Percentiles rank a stretch among this genome's conserved stretches.
Conservation (phyloP, 1,139 yeast species). For the Zygosaccharomyces sapae region DNA sequence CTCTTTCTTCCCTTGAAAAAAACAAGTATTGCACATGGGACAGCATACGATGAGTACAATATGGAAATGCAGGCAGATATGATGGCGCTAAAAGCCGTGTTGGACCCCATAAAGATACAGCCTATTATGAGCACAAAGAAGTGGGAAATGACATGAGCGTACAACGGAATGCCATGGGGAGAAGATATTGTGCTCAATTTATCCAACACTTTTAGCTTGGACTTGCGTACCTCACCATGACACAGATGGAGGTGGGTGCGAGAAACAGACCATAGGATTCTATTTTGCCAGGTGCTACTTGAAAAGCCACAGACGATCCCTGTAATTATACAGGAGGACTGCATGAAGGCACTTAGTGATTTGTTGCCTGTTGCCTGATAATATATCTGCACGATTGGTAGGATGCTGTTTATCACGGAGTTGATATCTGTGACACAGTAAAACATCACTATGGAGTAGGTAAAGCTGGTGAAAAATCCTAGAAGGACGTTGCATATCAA, state of each 20-base stretch:
- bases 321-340: conserved; percentile 42
- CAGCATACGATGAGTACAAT: conserved; percentile 37
- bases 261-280: conserved; percentile 51
- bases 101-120: conserved; percentile 38
- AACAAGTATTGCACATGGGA: conserved; percentile 38
- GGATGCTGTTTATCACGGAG: conserved; percentile 41
- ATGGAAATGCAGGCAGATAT: conserved; percentile 40
- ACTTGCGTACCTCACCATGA: background rate
- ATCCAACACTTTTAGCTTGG: conserved; percentile 13
- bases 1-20: conserved; percentile 42
- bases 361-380: conserved; percentile 52
- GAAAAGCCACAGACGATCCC: conserved; percentile 47
- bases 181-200: conserved; percentile 6
- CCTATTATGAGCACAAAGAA: conserved; percentile 37
- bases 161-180: conserved; percentile 34
- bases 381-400: conserved; percentile 59
- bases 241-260: conserved; percentile 38
- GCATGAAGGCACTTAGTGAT: conserved; percentile 49
- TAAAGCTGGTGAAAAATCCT: conserved; percentile 46
- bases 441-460: conserved; percentile 52
- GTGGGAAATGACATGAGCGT: conserved; percentile 37
- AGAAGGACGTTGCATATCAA: conserved; percentile 54
- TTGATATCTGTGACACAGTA: conserved; percentile 52
- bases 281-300: conserved; percentile 52
- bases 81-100: conserved; percentile 40